Percentiles rank a stretch among this genome's conserved stretches.
Evolutionary conservation across 2,329 filamentous ascomycete species (phyloP).

Genomic region (Rosellinia necatrix): DNA sequence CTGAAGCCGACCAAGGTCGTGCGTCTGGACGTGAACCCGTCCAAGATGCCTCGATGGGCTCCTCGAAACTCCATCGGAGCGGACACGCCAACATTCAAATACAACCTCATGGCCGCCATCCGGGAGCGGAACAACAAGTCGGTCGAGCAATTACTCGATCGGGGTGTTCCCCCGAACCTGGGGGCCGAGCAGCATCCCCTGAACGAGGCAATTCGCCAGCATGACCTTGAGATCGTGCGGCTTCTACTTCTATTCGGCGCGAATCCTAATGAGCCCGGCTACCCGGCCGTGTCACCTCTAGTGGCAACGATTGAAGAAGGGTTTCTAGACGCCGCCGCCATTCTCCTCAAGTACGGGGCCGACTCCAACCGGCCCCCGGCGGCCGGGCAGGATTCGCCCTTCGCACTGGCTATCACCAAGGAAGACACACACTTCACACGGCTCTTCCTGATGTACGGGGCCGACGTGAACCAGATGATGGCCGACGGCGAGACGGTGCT

Average conservation of each 20-base stretch:
- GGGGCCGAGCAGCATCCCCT: slow-evolving; percentile 53
- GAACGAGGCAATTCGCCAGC: slow-evolving; percentile 56
- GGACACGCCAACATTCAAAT: slow-evolving; percentile 50
- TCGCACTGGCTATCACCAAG: slow-evolving; percentile 55
- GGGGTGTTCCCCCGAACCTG: slow-evolving; percentile 58
- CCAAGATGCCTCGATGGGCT: slow-evolving; percentile 56
- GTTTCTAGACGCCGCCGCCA: slow-evolving; percentile 60
- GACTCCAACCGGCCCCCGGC: slow-evolving; percentile 59
- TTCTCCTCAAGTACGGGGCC: slow-evolving; percentile 68
- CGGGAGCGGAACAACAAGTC: slow-evolving; percentile 61
- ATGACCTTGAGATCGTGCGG: slow-evolving; percentile 58
- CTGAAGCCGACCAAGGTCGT: slow-evolving; percentile 48
- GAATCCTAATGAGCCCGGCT: slow-evolving; percentile 57
- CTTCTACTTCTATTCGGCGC: slow-evolving; percentile 62
- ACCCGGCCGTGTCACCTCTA: slow-evolving; percentile 56
- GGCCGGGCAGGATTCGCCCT: slow-evolving; percentile 57
- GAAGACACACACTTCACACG: slow-evolving; percentile 62
- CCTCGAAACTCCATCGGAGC: slow-evolving; percentile 51
- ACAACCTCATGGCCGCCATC: slow-evolving; percentile 58
- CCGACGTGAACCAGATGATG: slow-evolving; percentile 58
- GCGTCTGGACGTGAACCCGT: slow-evolving; percentile 55
- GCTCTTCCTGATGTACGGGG: slow-evolving; percentile 65
- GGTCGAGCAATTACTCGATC: slow-evolving; percentile 61
- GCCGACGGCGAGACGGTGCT: slow-evolving; percentile 64
- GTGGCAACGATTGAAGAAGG: slow-evolving; percentile 55